These are phyloP conservation scores for Zhuliangozyma blackwelliae DNA, from an alignment of 1,139 yeast genomes.

Conservation along the genomic window DNA sequence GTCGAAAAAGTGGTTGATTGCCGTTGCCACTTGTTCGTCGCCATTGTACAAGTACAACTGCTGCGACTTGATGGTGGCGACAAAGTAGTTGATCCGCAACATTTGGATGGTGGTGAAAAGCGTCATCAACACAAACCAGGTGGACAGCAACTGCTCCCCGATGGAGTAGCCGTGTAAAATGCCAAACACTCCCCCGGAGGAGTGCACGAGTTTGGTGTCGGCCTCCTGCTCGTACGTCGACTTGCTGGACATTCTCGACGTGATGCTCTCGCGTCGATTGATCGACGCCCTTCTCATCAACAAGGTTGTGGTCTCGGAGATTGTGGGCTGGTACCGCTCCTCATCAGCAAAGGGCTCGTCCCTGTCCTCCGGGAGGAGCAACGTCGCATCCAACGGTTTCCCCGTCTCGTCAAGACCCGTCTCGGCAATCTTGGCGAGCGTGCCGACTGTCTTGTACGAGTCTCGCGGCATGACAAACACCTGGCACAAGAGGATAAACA, in stretches of 20 bases:
- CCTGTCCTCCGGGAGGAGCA: slow-evolving; percentile 35
- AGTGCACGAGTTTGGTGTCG: slow-evolving; percentile 49
- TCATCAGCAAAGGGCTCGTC: slow-evolving; percentile 4
- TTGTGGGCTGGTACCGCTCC: slow-evolving; percentile 29
- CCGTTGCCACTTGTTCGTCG: slow-evolving; percentile 48
- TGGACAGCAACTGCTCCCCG: slow-evolving; percentile 60
- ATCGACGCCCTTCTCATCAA: slow-evolving; percentile 34
- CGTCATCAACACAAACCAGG: slow-evolving; percentile 78
- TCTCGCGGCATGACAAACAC: slow-evolving; percentile 71
- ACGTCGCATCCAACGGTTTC: slow-evolving; percentile 40
- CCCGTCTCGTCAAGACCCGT: slow-evolving; percentile 69
- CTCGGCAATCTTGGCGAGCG: slow-evolving; percentile 62
- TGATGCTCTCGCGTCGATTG: slow-evolving; percentile 33
- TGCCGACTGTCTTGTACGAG: slow-evolving; percentile 68
- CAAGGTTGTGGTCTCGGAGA: slow-evolving; percentile 40
- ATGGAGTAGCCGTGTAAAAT: slow-evolving; percentile 66
- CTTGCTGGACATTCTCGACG: slow-evolving; percentile 36
- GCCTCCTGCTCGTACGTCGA: slow-evolving; percentile 65
- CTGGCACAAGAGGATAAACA: slow-evolving; percentile 71
- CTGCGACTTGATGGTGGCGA: slow-evolving; percentile 81
- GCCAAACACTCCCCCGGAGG: slow-evolving; percentile 81
- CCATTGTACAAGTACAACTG: slow-evolving; percentile 60
- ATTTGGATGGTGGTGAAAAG: slow-evolving; percentile 79
- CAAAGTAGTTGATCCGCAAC: slow-evolving; percentile 87
- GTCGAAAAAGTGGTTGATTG: slow-evolving; percentile 73